phyloP scores from a whole-genome alignment of 2,329 filamentous ascomycete genomes.

The Dactylellina sp. region DNA sequence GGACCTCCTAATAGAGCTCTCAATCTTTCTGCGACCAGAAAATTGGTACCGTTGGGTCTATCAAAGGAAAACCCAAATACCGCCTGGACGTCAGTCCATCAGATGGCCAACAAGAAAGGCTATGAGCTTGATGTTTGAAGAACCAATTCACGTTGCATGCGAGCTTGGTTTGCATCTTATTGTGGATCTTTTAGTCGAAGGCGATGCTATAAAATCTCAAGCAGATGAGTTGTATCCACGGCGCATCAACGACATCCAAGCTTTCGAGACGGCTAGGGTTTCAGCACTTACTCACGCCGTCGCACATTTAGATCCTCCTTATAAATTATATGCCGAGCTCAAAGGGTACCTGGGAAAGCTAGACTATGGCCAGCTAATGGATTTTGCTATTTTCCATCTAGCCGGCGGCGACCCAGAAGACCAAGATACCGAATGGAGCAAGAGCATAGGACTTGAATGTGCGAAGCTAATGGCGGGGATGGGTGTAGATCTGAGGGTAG shows the following conservation, averaged over 20 bases:
- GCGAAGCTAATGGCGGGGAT: background rate
- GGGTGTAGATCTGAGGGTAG: background rate
- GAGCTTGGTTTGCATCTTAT: conserved; percentile 21
- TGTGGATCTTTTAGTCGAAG: conserved; percentile 20
- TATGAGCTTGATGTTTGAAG: background rate
- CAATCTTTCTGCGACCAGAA: conserved; percentile 18
- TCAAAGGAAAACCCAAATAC: background rate
- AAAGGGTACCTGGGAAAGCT: background rate
- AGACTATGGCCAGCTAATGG: conserved; percentile 2
- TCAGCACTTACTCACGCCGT: background rate
- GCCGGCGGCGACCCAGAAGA: too few species aligned
- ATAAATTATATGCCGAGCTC: background rate
- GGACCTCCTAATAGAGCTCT: conserved; percentile 21
- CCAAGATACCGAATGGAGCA: background rate
- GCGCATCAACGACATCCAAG: background rate
- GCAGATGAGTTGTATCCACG: conserved; percentile 5
- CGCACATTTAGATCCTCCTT: too few species aligned
- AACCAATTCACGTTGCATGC: conserved; percentile 7
- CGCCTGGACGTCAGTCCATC: too few species aligned
- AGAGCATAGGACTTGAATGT: background rate
- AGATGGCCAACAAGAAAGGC: background rate
- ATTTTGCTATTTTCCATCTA: conserved; percentile 1
- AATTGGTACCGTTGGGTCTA: conserved; percentile 27
- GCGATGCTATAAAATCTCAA: background rate
- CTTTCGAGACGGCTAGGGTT: background rate